These are phyloP conservation scores for Trypethelium eluteriae DNA, from an alignment of 495 filamentous ascomycete genomes.

Conservation along the genomic window DNA sequence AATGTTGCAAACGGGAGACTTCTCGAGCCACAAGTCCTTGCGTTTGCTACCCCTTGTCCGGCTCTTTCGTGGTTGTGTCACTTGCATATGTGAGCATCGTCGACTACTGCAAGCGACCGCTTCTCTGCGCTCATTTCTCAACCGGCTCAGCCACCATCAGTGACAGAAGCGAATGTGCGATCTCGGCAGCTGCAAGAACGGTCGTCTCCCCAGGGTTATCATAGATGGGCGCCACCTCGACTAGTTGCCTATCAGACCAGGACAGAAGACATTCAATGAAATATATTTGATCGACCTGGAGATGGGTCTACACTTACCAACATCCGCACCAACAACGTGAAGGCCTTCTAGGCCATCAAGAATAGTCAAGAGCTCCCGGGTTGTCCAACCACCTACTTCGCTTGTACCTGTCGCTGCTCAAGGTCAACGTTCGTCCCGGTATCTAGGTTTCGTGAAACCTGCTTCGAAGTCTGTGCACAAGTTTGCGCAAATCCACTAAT, in stretches of 20 bases:
- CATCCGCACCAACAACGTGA: slow-evolving; percentile 36
- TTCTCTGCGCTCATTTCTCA: not conserved
- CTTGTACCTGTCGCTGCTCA: slow-evolving; percentile 35
- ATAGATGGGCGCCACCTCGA: slow-evolving; percentile 47
- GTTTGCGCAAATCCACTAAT: not conserved
- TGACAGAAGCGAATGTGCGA: slow-evolving; percentile 35
- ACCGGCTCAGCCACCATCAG: slow-evolving; percentile 37
- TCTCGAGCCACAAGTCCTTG: no score
- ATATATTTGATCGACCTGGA: not conserved
- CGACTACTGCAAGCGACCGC: not conserved
- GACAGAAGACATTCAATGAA: no score
- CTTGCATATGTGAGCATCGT: not conserved
- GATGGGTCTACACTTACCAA: slow-evolving; percentile 27
- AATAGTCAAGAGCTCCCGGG: slow-evolving; percentile 36
- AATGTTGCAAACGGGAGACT: no score
- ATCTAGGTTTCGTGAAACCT: not conserved
- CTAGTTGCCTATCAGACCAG: slow-evolving; percentile 20
- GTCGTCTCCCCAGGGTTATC: slow-evolving; percentile 45
- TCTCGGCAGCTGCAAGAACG: slow-evolving; percentile 42
- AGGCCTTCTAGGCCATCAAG: slow-evolving; percentile 36
- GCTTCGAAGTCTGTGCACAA: not conserved
- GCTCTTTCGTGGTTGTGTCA: not conserved
- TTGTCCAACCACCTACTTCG: slow-evolving; percentile 38
- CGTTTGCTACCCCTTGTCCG: no score
- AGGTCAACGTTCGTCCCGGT: not conserved